Base-by-base conservation (phyloP, 2,329 filamentous ascomycete genomes). In the Saccharata proteae region DNA sequence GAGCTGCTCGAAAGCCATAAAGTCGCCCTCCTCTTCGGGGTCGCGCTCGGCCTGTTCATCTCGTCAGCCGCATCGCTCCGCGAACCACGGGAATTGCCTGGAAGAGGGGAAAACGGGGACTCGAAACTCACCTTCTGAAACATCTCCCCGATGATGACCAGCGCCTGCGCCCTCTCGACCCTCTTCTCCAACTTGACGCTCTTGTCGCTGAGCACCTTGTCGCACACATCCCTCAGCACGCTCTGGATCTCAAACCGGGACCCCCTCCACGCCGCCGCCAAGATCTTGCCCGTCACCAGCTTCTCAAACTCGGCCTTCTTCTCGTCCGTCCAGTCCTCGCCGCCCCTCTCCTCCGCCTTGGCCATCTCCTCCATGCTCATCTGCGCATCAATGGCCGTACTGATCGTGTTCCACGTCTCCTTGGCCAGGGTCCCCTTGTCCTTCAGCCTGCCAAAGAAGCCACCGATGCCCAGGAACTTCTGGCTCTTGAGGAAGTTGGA, bases 291-390 rank as follows among this genome's bases (percentile, higher is more conserved):
- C 7, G 90, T 98, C 15, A 96, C 88, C 45, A 80, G 77, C 51
- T 88, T 79, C 67, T 96, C 90, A 49, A 93, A 94, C 62, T 98
- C 90, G 24, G 78, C 77, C 61, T 86, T 85, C 66, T 81, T 86
- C 74, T 96, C 90, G 40, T 98, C 90, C 1, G 90, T 96, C 90
- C 90, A 98, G 39, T 93, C 85, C 34, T 94, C 90, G 29, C 90
- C 90, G 32, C 88, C 90, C 49, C 78, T 77, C 64, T 94, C 82
- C 62, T 98, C 90, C 59, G 88, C 69, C 55, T 88, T 85, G 33
- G 85, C 86, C 90, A 98, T 96, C 58, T 94, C 88, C 64, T 98
- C 88, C 75, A 98, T 93, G 38, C 86, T 93, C 65, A 93, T 80
- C 63, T 98, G 90, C 16, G 90, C 90, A 51, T 94, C 86, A 42